Base-by-base conservation (phyloP, 2,329 filamentous ascomycete species). In the Diaporthe vexans region DNA sequence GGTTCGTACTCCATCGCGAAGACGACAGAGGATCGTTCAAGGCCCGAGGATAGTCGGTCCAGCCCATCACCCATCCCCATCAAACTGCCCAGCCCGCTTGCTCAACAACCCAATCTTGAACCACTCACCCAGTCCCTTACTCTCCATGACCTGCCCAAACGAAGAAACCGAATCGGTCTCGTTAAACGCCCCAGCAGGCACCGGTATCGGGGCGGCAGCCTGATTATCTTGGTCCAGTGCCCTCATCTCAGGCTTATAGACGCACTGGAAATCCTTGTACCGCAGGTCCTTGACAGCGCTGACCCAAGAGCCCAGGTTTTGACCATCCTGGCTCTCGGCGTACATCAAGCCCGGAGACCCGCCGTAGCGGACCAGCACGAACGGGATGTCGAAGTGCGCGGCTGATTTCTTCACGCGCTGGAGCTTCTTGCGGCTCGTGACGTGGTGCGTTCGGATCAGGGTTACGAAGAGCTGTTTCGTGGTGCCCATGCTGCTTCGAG, bases 271-370 rank as follows among this genome's bases (percentile, higher is more conserved):
- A 81, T 94, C 92, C 77, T 94, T 94, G 82, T 94, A 94, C 9
- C 91, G 86, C 56, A 94, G 82, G 35, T 87, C 87, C 73, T 93
- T 89, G 2, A 94, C 92, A 1, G 85, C 84, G 15, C 84, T 85
- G 6, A 94, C 91, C 93, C 93, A 95, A 19, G 86, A 85, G 73
- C 85, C 86, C 4, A 94, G 89, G 1, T 85, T 85, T 1, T 79
- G 78, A 77, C 89, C 87, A n/a, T 87, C 84, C 5, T 77, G 76
- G 1, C 91, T 90, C 80, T 94, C 92, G 67, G 92, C 93, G 79
- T 95, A 94, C 93, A 95, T 95, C 77, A 95, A 91, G 1, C 94
- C 94, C 0, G 94, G 94, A 33, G 88, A 89, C 2, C 91, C 90
- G 15, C 93, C 93, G 76, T 88, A 91, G 35, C 93, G 89, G 1